phyloP scores from a whole-genome alignment of 805 yeast genomes.

The Kuraishia piskuri region DNA sequence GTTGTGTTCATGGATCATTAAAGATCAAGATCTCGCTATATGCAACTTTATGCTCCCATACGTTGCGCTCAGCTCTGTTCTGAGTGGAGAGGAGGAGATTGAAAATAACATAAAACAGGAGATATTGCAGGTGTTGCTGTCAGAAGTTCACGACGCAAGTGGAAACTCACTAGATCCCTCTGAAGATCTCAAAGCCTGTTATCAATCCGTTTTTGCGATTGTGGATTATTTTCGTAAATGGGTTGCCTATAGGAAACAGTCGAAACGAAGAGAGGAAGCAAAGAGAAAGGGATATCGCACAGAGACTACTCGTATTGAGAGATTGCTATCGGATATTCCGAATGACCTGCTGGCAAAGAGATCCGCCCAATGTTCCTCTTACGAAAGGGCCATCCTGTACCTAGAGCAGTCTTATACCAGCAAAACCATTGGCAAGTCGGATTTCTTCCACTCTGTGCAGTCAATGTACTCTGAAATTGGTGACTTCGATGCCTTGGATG shows the following conservation, averaged over 20 bases:
- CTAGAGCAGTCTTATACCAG: constrained; percentile 65
- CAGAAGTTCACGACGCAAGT: constrained; percentile 44
- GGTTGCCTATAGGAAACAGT: constrained; percentile 35
- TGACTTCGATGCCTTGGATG: constrained; percentile 86
- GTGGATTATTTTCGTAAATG: constrained; percentile 82
- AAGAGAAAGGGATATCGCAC: constrained; percentile 8
- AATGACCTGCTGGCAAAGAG: constrained; percentile 64
- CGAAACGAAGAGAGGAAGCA: constrained; percentile 16
- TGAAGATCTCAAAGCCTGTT: constrained; percentile 57
- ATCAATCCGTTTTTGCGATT: constrained; percentile 66
- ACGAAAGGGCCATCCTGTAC: constrained; percentile 80
- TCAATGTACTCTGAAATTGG: constrained; percentile 79
- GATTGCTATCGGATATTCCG: constrained; percentile 49
- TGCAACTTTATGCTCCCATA: constrained; percentile 73
- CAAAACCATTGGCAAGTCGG: constrained; percentile 24
- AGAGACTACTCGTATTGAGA: constrained; percentile 29
- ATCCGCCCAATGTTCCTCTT: constrained; percentile 76
- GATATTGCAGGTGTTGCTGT: background rate
- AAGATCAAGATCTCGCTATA: constrained; percentile 62
- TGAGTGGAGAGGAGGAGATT: constrained; percentile 27
- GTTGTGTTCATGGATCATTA: constrained; percentile 55
- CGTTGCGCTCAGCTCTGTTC: constrained; percentile 52
- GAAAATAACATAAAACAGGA: constrained; percentile 29
- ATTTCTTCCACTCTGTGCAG: constrained; percentile 48
- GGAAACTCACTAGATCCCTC: constrained; percentile 5